phyloP scores from a whole-genome alignment of 805 yeast genomes.

The Maudiozyma saulgeensis region DNA sequence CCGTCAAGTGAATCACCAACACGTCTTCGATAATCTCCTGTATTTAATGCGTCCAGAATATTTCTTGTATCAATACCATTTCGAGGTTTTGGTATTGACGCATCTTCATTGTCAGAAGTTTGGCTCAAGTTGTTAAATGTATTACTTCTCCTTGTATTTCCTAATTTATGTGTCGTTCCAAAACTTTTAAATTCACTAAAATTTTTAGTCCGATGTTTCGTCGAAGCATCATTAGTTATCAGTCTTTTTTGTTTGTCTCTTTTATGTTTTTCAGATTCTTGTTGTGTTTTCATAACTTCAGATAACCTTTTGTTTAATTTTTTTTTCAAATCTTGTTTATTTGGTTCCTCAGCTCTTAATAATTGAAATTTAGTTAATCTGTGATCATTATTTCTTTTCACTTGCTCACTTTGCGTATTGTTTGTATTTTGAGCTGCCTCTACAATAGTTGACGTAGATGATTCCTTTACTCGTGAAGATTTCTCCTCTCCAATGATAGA shows the following conservation, averaged over 20 bases:
- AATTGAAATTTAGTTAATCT: constrained; percentile 25
- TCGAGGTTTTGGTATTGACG: neutral
- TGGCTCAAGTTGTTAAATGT: neutral
- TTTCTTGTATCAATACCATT: constrained; percentile 5
- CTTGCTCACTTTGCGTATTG: neutral
- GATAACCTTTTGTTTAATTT: constrained; percentile 25
- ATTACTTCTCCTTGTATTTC: neutral
- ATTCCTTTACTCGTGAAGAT: neutral
- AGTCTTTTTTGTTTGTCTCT: constrained; percentile 22
- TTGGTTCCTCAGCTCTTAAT: constrained; percentile 15
- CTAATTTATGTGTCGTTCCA: neutral
- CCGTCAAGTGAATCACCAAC: constrained; percentile 10
- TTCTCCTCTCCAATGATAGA: neutral
- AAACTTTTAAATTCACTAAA: constrained; percentile 7
- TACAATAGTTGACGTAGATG: neutral
- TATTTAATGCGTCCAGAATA: constrained; percentile 22
- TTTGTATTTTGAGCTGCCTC: neutral
- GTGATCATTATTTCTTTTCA: constrained; percentile 10
- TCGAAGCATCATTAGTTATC: constrained; percentile 20
- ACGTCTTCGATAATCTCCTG: constrained; percentile 24
- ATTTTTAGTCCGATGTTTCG: constrained; percentile 10
- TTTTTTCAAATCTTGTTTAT: constrained; percentile 21
- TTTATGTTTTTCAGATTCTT: constrained; percentile 20
- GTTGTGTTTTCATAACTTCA: constrained; percentile 26
- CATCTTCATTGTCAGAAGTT: neutral